Percentiles rank a stretch among this genome's conserved stretches.
Evolutionary conservation across 1,284 basidiomycete genomes (phyloP).

Genomic region (Jaminaea rosea): DNA sequence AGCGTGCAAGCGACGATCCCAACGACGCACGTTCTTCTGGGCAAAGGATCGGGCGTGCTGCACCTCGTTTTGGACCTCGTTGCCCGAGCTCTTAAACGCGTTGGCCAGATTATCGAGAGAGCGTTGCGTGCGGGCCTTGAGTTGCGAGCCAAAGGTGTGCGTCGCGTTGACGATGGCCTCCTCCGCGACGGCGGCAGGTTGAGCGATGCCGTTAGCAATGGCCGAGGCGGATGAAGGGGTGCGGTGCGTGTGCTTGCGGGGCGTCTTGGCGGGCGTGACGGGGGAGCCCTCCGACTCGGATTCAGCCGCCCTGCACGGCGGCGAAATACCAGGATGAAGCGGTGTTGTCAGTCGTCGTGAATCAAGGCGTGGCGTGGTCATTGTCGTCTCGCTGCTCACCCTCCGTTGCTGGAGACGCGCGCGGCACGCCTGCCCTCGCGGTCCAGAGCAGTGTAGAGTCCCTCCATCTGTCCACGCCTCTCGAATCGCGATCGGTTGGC

Average conservation of each 20-base stretch:
- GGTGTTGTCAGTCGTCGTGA: no score
- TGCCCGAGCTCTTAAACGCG: slow-evolving; percentile 13
- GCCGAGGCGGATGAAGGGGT: not conserved
- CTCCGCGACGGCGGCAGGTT: slow-evolving; percentile 1
- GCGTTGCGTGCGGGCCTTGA: slow-evolving; percentile 11
- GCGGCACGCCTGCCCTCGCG: not conserved
- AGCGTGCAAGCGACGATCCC: slow-evolving; percentile 14
- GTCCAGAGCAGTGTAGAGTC: not conserved
- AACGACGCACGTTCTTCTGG: slow-evolving; percentile 8
- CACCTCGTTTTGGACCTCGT: slow-evolving; percentile 18
- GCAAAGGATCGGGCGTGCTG: slow-evolving; percentile 9
- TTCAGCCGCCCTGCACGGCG: not conserved
- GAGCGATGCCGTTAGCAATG: not conserved
- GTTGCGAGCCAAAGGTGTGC: slow-evolving; percentile 6
- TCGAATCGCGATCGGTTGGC: not conserved
- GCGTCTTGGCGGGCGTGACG: slow-evolving; percentile 27
- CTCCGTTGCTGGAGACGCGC: no score
- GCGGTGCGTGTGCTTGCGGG: slow-evolving; percentile 28
- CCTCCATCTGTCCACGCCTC: not conserved
- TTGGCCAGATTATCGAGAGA: slow-evolving; percentile 28
- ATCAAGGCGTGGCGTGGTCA: no score
- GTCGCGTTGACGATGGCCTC: slow-evolving; percentile 8
- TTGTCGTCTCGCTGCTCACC: not conserved
- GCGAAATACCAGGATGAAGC: no score
- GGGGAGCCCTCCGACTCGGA: slow-evolving; percentile 28